Evolutionary conservation across 345 rosid genomes (phyloP).

Genomic region (Adansonia digitata): DNA sequence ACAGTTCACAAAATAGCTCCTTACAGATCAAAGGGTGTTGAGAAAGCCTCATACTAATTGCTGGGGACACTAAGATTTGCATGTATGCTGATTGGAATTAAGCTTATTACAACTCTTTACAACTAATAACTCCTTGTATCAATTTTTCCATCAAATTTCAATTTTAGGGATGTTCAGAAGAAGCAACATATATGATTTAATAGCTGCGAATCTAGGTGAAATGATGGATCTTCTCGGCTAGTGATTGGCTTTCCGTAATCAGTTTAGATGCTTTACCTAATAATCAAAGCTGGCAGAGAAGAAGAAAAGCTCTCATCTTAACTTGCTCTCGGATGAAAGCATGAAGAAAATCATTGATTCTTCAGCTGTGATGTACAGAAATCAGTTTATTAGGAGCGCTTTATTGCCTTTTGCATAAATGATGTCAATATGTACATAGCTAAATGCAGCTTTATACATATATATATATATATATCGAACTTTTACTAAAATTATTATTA

Average conservation of each 20-base stretch:
- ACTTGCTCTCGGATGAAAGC: not conserved
- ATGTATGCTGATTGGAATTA: too few species aligned
- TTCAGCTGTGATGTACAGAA: not conserved
- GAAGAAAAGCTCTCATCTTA: not conserved
- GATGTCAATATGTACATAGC: too few species aligned
- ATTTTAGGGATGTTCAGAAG: not conserved
- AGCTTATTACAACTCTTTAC: not conserved
- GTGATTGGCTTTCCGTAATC: not conserved
- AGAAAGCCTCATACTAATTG: slow-evolving; percentile 21
- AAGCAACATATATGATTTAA: not conserved
- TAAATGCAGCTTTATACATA: too few species aligned
- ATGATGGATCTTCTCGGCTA: not conserved
- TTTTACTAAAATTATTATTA: not conserved
- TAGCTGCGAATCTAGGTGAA: not conserved
- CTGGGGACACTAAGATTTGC: not conserved
- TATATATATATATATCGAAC: too few species aligned
- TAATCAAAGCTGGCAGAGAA: not conserved
- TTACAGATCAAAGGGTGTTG: slow-evolving; percentile 27
- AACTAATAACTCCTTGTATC: not conserved
- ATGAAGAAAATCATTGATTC: not conserved
- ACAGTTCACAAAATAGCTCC: slow-evolving; percentile 34
- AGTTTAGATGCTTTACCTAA: not conserved
- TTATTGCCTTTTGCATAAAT: not conserved
- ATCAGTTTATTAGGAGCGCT: not conserved
- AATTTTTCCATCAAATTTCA: not conserved